These are phyloP conservation scores for Euphorbia schlechtendalii DNA, from an alignment of 441 rosid genomes.

Conservation along the genomic window DNA sequence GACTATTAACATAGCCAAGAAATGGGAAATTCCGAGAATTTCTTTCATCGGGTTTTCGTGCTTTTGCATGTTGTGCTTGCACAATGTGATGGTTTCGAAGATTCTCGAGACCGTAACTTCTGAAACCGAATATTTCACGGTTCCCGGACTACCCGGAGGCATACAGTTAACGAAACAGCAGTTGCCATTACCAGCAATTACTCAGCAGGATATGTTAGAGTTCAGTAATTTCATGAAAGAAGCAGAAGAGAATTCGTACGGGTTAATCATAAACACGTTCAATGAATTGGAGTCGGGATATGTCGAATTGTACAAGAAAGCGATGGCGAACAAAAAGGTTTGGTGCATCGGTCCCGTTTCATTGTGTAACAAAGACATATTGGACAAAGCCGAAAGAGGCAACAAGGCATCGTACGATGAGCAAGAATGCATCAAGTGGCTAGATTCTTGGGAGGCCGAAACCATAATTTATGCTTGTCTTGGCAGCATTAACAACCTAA, in stretches of 20 bases:
- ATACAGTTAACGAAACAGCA: slow-evolving; percentile 18
- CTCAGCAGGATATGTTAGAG: background rate
- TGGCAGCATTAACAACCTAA: slow-evolving; percentile 26
- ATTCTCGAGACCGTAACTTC: slow-evolving; percentile 14
- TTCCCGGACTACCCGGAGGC: slow-evolving; percentile 27
- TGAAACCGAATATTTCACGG: slow-evolving; percentile 20
- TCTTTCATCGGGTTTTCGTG: slow-evolving; percentile 26
- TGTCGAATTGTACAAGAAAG: slow-evolving; percentile 11
- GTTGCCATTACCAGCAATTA: background rate
- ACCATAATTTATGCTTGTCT: slow-evolving; percentile 30
- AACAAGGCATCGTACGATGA: slow-evolving; percentile 12
- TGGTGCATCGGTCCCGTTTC: slow-evolving; percentile 40
- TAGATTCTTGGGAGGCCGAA: slow-evolving; percentile 14
- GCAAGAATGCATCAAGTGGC: slow-evolving; percentile 22
- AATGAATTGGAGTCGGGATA: slow-evolving; percentile 24
- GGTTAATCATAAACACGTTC: slow-evolving; percentile 26
- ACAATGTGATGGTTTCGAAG: background rate
- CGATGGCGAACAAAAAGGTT: slow-evolving; percentile 2
- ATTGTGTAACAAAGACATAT: slow-evolving; percentile 13
- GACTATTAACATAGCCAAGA: slow-evolving; percentile 23
- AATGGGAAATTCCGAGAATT: slow-evolving; percentile 30
- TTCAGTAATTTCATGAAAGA: background rate
- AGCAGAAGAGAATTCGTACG: slow-evolving; percentile 22
- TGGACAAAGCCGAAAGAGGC: slow-evolving; percentile 27
- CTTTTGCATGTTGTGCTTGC: slow-evolving; percentile 15